These are phyloP conservation scores for Thalassiosira hispida DNA, from an alignment of 352 stramenopile species.

Conservation along the genomic window DNA sequence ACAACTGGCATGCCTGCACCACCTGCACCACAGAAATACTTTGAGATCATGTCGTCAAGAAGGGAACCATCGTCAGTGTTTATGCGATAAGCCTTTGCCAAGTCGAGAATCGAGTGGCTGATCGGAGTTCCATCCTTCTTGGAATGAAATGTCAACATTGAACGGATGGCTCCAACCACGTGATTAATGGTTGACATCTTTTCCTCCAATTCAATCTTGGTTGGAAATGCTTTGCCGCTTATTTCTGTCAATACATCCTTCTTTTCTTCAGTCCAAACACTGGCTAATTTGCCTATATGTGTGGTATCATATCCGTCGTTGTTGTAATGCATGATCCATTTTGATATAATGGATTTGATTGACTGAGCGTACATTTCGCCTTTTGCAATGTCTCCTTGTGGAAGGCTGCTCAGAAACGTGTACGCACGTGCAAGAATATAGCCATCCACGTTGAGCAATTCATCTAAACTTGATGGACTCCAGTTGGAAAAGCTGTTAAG, in stretches of 20 bases:
- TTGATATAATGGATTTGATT: slow-evolving; percentile 22
- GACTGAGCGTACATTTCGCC: neutral
- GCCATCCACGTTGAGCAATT: slow-evolving; percentile 24
- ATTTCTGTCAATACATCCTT: slow-evolving; percentile 21
- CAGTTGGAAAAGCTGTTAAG: slow-evolving; percentile 40
- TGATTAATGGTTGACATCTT: slow-evolving; percentile 27
- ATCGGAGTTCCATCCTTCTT: slow-evolving; percentile 6
- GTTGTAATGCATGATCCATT: slow-evolving; percentile 25
- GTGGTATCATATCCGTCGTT: slow-evolving; percentile 2
- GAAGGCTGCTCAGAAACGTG: slow-evolving; percentile 6
- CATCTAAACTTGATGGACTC: slow-evolving; percentile 29
- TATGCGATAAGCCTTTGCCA: slow-evolving; percentile 35
- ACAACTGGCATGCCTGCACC: too few relatives aligned
- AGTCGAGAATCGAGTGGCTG: slow-evolving; percentile 16
- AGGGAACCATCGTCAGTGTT: slow-evolving; percentile 9
- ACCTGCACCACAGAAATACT: slow-evolving; percentile 22
- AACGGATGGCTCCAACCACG: slow-evolving; percentile 10
- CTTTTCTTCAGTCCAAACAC: slow-evolving; percentile 31
- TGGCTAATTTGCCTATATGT: slow-evolving; percentile 11
- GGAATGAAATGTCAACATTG: slow-evolving; percentile 14
- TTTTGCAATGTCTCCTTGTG: neutral
- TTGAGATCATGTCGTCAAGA: slow-evolving; percentile 22
- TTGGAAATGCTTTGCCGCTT: slow-evolving; percentile 18
- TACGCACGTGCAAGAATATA: slow-evolving; percentile 16
- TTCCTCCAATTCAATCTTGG: slow-evolving; percentile 18